These are phyloP conservation scores for Aquanectria penicillioides DNA, from an alignment of 2,329 filamentous ascomycete species.

Conservation along the genomic window DNA sequence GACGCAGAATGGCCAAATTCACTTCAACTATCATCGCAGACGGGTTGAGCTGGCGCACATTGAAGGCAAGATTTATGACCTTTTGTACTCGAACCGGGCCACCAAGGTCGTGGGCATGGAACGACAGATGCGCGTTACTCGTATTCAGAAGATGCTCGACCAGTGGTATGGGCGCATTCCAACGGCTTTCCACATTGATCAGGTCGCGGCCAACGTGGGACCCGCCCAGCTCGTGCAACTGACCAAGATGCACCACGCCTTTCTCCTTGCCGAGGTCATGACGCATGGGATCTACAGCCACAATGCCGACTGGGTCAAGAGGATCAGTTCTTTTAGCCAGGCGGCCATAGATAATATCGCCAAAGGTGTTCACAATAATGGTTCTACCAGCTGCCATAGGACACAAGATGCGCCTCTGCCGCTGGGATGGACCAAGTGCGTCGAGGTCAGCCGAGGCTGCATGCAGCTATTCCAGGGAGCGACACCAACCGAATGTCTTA, in stretches of 20 bases:
- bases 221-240: conserved; percentile 46
- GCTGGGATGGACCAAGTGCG: conserved; percentile 46
- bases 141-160: conserved; percentile 46
- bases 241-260: conserved; percentile 50
- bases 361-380: background rate
- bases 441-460: conserved; percentile 47
- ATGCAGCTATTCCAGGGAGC: conserved; percentile 45
- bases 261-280: conserved; percentile 48
- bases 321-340: conserved; percentile 42
- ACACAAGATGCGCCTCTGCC: conserved; percentile 35
- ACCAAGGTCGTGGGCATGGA: conserved; percentile 42
- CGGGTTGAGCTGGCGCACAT: conserved; percentile 53
- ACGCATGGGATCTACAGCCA: conserved; percentile 52
- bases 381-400: background rate
- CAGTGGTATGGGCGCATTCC: conserved; percentile 50
- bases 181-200: conserved; percentile 45
- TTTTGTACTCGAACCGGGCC: conserved; percentile 47
- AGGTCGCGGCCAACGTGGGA: conserved; percentile 43
- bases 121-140: conserved; percentile 41
- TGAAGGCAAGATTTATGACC: conserved; percentile 53
- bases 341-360: conserved; percentile 36
- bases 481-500: conserved; percentile 44
- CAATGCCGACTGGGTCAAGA: conserved; percentile 49
- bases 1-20: conserved; percentile 45
- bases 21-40: conserved; percentile 52